A percentile compares a stretch with the other conserved stretches of the same genome.
These are phyloP conservation scores for Lupinus albus DNA, from an alignment of 306 rosid species.

Conservation along the genomic window DNA sequence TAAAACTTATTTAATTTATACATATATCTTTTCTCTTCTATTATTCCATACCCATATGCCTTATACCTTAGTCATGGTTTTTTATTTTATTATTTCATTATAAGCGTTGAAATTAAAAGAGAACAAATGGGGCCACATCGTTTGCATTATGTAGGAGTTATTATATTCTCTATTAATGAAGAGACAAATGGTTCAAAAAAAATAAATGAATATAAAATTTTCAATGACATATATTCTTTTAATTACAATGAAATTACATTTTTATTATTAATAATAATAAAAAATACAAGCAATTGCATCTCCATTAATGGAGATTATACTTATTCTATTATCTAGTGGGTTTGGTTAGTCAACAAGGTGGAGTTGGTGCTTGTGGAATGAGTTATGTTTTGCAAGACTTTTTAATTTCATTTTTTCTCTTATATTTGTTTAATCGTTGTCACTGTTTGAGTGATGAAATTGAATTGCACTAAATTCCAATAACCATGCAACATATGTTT, in stretches of 20 bases:
- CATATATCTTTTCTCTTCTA: too few species aligned
- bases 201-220: too few species aligned
- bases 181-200: too few species aligned
- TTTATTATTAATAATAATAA: too few species aligned
- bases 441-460: background rate
- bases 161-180: too few species aligned
- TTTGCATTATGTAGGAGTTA: slow-evolving; percentile 27
- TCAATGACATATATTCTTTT: too few species aligned
- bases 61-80: slow-evolving; percentile 24
- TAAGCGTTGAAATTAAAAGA: slow-evolving; percentile 46
- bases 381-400: background rate
- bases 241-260: too few species aligned
- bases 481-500: slow-evolving; percentile 15
- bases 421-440: background rate
- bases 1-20: too few species aligned
- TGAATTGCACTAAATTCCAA: slow-evolving; percentile 19
- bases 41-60: slow-evolving; percentile 10
- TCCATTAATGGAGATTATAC: too few species aligned
- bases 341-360: slow-evolving; percentile 42
- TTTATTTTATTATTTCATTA: background rate
- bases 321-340: slow-evolving; percentile 24
- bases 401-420: background rate
- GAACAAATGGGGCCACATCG: slow-evolving; percentile 22
- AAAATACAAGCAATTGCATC: too few species aligned
- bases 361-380: slow-evolving; percentile 37